Conservation (phyloP, 352 stramenopile species). For the Globisporangium cystogenes region DNA sequence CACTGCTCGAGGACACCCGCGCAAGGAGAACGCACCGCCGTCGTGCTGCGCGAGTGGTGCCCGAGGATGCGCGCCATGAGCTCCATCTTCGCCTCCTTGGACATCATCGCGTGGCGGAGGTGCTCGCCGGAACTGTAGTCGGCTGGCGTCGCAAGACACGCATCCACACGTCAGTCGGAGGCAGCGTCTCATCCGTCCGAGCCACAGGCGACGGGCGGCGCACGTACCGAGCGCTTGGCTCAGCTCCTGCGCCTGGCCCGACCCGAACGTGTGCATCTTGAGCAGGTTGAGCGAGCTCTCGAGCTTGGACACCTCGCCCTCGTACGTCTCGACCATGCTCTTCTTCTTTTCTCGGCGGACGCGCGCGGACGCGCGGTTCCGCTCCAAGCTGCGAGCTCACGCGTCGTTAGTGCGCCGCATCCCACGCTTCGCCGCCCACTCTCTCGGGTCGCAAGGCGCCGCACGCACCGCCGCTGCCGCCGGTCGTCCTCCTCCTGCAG, state of each 20-base stretch:
- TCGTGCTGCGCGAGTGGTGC: conserved; percentile 71
- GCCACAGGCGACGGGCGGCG: too few species aligned
- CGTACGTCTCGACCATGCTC: conserved; percentile 84
- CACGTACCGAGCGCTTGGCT: conserved; percentile 61
- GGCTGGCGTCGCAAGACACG: conserved; percentile 8
- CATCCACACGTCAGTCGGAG: too few species aligned
- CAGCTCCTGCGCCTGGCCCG: conserved; percentile 57
- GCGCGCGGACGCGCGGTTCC: conserved; percentile 74
- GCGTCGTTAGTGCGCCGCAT: too few species aligned
- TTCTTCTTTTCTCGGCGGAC: conserved; percentile 87
- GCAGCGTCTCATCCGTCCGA: too few species aligned
- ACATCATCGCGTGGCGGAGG: conserved; percentile 74
- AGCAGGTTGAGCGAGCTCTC: conserved; percentile 80
- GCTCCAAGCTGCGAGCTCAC: conserved; percentile 33
- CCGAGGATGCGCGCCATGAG: conserved; percentile 71
- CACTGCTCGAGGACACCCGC: too few species aligned
- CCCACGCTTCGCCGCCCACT: too few species aligned
- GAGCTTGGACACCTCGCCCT: conserved; percentile 82
- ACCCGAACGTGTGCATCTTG: conserved; percentile 69
- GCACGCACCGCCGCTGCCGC: conserved; percentile 42
- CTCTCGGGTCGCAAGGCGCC: too few species aligned
- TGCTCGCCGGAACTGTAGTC: conserved; percentile 78
- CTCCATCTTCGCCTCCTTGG: conserved; percentile 82
- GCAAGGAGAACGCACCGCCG: conserved; percentile 31
- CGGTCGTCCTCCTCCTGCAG: conserved; percentile 83